These are phyloP conservation scores for Cercospora janseana DNA, from an alignment of 2,329 filamentous ascomycete genomes.

Conservation along the genomic window DNA sequence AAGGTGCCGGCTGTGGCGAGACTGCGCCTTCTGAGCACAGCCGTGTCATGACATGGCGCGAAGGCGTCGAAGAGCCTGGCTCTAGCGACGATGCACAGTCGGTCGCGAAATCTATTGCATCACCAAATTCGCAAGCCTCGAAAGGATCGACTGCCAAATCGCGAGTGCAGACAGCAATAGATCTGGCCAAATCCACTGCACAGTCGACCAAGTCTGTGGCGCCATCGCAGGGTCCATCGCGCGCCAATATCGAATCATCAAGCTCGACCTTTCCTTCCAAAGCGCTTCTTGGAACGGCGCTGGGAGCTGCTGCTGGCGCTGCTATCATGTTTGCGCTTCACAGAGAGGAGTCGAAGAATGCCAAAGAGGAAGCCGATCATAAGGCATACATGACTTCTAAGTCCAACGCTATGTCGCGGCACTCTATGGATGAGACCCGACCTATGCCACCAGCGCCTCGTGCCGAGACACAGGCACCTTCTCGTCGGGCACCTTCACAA, in stretches of 20 bases:
- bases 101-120: constrained; percentile 18
- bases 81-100: constrained; percentile 29
- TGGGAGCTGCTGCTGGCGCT: constrained; percentile 76
- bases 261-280: constrained; percentile 27
- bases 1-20: constrained; percentile 41
- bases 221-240: constrained; percentile 22
- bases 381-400: constrained; percentile 26
- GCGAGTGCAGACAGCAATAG: constrained; percentile 28
- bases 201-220: constrained; percentile 24
- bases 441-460: constrained; percentile 18
- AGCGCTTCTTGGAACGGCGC: constrained; percentile 63
- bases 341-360: constrained; percentile 55
- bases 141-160: constrained; percentile 27
- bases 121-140: constrained; percentile 18
- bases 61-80: constrained; percentile 38
- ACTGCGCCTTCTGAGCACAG: constrained; percentile 40
- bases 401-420: constrained; percentile 19
- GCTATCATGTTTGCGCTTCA: constrained; percentile 74
- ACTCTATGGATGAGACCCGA: constrained; percentile 16
- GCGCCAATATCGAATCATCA: constrained; percentile 23
- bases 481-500: constrained; percentile 37
- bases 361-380: constrained; percentile 43
- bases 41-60: constrained; percentile 49
- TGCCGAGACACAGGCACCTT: constrained; percentile 15
- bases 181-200: constrained; percentile 30